Evolutionary conservation across 805 yeast species (phyloP).

Genomic region (Ascoidea rubescens): DNA sequence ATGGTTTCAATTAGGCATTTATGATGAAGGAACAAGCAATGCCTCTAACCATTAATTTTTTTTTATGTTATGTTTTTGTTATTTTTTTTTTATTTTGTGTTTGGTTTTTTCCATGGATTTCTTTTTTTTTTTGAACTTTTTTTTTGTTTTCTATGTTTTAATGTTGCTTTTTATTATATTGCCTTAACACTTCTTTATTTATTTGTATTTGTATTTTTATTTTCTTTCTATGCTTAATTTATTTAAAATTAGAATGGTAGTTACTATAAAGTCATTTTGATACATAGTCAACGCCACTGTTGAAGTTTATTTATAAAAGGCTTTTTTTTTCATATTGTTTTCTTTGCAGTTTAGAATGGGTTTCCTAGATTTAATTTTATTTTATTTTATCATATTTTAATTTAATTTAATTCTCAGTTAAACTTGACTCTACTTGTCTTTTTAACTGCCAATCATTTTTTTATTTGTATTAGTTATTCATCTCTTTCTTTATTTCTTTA

Average conservation of each 20-base stretch:
- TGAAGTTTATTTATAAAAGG: no score
- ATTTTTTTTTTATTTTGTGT: not conserved
- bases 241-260: not conserved
- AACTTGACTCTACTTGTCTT: not conserved
- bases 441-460: not conserved
- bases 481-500: not conserved
- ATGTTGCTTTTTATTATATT: not conserved
- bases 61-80: not conserved
- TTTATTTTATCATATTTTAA: no score
- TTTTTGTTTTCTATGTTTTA: not conserved
- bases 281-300: no score
- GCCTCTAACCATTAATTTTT: not conserved
- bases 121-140: not conserved
- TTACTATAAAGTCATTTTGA: no score
- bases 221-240: not conserved
- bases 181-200: not conserved
- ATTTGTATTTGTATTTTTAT: not conserved
- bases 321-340: no score
- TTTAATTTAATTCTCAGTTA: no score
- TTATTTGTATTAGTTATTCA: not conserved
- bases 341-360: no score
- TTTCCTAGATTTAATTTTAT: no score
- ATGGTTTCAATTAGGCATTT: slow-evolving; percentile 58
- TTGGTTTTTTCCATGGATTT: not conserved
- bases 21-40: slow-evolving; percentile 34